Evolutionary conservation across 768 basidiomycete species (phyloP), one percentile per base, ranked within the genome.

Genomic region (Crepidotus variabilis): DNA sequence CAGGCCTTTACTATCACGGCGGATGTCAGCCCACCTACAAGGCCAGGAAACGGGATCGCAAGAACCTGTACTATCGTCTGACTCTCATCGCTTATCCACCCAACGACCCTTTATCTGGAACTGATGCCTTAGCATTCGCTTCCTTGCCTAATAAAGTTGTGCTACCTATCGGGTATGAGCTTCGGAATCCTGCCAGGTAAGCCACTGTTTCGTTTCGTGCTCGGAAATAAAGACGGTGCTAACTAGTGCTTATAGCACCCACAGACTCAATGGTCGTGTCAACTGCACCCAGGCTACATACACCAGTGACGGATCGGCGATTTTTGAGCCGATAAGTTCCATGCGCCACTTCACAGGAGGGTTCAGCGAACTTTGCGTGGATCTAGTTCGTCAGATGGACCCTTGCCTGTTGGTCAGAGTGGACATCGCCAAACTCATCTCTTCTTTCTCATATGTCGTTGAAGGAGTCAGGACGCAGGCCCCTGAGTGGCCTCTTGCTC

Each of bases 61-160:
- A 36, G 2, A n/a, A 48, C 14, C 33, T 49, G 1, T 22, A 20
- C 7, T 54, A 55, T 28, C 48, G 58, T 13, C 49, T 59, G 7
- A 59, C 58, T 7, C 48, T 55, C 11, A 59, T 59, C 21, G n/a
- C 22, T 1, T 59, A 59, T 55, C 48, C 58, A 1, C 54, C 58
- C 1, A 23, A 48, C 24, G 6, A n/a, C 4, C 33, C 51, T 6
- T 10, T 59, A 6, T 33, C 48, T 49, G 57, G 57, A 3, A 47
- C 11, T 1, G 54, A 55, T 5, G 33, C 54, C 14, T 5, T 50
- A 9, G 47, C 54, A 2, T 55, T 55, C 36, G 54, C 54, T 16
- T 20, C 54, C 14, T 28, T 55, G 16, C 54, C 54, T 1, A 39
- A 21, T 18, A 33, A 33, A 9, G 2, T 13, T 10, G 22, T 24